Evolutionary conservation across 1,284 basidiomycete species (phyloP), one percentile per base, ranked within the genome.

Genomic region (Rhodotorula sp.): DNA sequence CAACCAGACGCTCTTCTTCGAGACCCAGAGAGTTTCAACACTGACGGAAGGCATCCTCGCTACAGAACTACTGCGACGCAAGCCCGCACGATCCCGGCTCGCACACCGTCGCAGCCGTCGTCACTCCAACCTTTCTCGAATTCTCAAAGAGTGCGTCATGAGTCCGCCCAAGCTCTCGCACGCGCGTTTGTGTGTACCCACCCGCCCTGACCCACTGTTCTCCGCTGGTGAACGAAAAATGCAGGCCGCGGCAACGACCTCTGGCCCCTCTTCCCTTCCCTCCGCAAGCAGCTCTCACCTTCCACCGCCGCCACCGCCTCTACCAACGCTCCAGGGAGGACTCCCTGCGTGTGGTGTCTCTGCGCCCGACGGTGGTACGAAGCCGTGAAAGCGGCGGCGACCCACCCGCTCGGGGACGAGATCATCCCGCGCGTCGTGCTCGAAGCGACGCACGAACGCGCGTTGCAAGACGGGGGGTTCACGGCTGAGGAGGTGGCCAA

Each of bases 241-340:
- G 52, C 62, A 71, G 67, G 67, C 50, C 64, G 61, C 34, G 73
- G 73, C 47, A 74, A 74, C 67, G 73, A 74, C 62, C 65, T 74
- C 21, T 60, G 67, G 34, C 48, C 68, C 6, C 63, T 74, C 48
- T 74, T 74, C 62, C 73, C 73, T 19, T 23, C 55, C 18, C 58
- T 71, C 34, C 47, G 45, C 52, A 23, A 55, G 45, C 45, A 23
- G 23, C 34, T 58, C 63, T 50, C 60, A 31, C 54, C 69, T 5
- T 16, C 60, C 31, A 3, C 28, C 28, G 28, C 28, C 3, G 28
- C 28, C 28, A 3, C 28, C 28, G 12, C 50, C 23, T 28, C 71
- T 18, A 3, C 60, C 23, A 31, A 59, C 18, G 8, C 21, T 4
- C 23, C 31, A 31, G 34, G 26, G 14, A 3, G 58, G 57, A 50